Conservation (phyloP, 768 basidiomycete genomes). For the Lentinula guzmanii region DNA sequence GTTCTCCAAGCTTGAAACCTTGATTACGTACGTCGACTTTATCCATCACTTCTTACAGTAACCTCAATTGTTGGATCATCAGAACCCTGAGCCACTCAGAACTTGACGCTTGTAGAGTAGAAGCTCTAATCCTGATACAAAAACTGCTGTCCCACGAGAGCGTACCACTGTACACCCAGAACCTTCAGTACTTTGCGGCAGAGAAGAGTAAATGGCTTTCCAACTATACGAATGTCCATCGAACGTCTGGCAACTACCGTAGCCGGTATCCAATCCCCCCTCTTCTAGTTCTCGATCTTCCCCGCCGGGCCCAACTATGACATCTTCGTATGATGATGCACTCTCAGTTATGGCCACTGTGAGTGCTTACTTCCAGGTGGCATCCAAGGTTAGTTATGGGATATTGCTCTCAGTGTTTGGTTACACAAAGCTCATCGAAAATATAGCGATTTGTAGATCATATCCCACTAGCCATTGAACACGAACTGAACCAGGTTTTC, state of each 20-base stretch:
- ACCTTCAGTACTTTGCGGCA: slow-evolving; percentile 15
- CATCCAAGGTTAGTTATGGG: slow-evolving; percentile 37
- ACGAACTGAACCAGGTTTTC: slow-evolving; percentile 34
- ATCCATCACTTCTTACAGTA: background rate
- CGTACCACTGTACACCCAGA: slow-evolving; percentile 32
- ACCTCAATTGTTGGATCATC: background rate
- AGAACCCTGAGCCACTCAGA: background rate
- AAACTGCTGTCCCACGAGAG: slow-evolving; percentile 32
- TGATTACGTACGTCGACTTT: slow-evolving; percentile 16
- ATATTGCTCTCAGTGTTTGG: background rate
- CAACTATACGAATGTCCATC: slow-evolving; percentile 10
- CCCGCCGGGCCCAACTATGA: background rate
- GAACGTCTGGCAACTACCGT: background rate
- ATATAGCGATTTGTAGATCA: slow-evolving; percentile 53
- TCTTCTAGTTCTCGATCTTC: too few species aligned
- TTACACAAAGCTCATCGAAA: background rate
- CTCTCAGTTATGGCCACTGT: slow-evolving; percentile 48
- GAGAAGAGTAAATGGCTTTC: slow-evolving; percentile 19
- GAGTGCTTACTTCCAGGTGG: slow-evolving; percentile 49
- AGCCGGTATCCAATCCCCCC: too few species aligned
- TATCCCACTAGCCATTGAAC: slow-evolving; percentile 44
- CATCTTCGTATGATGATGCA: slow-evolving; percentile 28
- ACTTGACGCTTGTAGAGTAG: slow-evolving; percentile 13
- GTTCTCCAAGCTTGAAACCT: slow-evolving; percentile 20
- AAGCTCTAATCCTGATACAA: slow-evolving; percentile 18